A percentile compares a stretch with the other conserved stretches of the same genome.
Conservation (phyloP, 805 yeast genomes). For the Grigorovia humatica region DNA sequence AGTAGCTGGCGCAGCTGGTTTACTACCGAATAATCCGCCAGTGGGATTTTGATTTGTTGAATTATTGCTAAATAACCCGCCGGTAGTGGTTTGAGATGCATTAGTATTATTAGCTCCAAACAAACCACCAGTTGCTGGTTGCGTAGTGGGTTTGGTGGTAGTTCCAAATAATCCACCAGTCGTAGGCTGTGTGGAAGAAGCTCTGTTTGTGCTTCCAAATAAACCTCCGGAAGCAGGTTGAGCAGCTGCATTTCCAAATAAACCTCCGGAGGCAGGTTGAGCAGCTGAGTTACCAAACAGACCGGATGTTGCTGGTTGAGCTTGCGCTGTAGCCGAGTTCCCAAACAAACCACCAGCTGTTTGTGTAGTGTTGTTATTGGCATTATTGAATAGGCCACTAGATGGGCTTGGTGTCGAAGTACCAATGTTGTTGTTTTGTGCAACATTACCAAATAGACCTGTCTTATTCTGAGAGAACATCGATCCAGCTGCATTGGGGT, state of each 20-base stretch:
- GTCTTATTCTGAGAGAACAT: slow-evolving; percentile 16
- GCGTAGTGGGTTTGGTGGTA: slow-evolving; percentile 3
- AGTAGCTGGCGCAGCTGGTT: background rate
- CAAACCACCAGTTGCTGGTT: slow-evolving; percentile 6
- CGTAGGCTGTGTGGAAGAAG: slow-evolving; percentile 3
- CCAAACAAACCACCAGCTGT: slow-evolving; percentile 18
- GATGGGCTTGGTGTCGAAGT: slow-evolving; percentile 24
- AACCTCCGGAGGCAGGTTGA: slow-evolving; percentile 19
- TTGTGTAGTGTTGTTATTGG: slow-evolving; percentile 1
- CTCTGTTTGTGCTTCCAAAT: slow-evolving; percentile 4
- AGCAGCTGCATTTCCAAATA: slow-evolving; percentile 5
- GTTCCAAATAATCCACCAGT: slow-evolving; percentile 20
- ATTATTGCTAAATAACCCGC: slow-evolving; percentile 7
- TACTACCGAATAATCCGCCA: slow-evolving; percentile 7
- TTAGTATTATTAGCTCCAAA: slow-evolving; percentile 13
- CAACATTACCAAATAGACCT: slow-evolving; percentile 17
- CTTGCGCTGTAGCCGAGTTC: slow-evolving; percentile 5
- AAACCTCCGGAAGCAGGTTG: slow-evolving; percentile 19
- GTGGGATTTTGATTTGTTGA: slow-evolving; percentile 3
- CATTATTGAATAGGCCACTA: slow-evolving; percentile 23
- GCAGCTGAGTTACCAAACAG: slow-evolving; percentile 12
- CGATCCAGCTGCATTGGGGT: slow-evolving; percentile 7
- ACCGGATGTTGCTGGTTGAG: slow-evolving; percentile 5
- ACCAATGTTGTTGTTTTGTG: slow-evolving; percentile 7
- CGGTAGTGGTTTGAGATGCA: slow-evolving; percentile 3